Evolutionary conservation across 75 land plant species (phyloP).

Genomic region (Azolla pinnata): DNA sequence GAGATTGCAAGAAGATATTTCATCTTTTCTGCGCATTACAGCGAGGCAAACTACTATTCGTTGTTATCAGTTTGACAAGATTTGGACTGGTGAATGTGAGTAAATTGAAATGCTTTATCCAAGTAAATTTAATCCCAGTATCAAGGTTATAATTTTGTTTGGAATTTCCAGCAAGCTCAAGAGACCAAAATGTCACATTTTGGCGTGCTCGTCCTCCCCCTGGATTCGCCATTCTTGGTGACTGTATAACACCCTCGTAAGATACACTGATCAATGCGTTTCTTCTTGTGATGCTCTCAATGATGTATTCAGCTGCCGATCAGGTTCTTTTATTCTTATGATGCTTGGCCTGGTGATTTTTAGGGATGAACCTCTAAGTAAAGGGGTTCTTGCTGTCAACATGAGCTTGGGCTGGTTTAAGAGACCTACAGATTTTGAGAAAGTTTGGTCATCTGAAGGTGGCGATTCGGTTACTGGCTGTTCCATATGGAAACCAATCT

Average conservation of each 20-base stretch:
- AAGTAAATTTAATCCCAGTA: background rate
- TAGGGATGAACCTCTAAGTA: slow-evolving; percentile 90
- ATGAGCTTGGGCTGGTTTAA: slow-evolving; percentile 60
- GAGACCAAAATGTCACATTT: slow-evolving; percentile 51
- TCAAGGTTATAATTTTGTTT: slow-evolving; percentile 2
- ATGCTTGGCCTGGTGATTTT: slow-evolving; percentile 1
- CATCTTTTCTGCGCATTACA: slow-evolving; percentile 62
- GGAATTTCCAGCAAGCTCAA: background rate
- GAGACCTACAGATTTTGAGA: slow-evolving; percentile 63
- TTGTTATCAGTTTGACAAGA: slow-evolving; percentile 84
- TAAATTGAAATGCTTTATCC: background rate
- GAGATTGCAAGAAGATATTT: slow-evolving; percentile 79
- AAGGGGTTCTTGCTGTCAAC: slow-evolving; percentile 91
- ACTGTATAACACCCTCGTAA: slow-evolving; percentile 82
- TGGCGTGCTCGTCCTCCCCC: slow-evolving; percentile 95
- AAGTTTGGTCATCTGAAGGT: slow-evolving; percentile 52
- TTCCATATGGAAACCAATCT: slow-evolving; percentile 80
- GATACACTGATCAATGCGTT: too few species aligned
- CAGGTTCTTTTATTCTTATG: background rate
- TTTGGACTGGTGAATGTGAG: slow-evolving; percentile 70
- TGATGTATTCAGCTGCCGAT: slow-evolving; percentile 2
- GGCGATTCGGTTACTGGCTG: slow-evolving; percentile 22
- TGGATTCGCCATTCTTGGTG: slow-evolving; percentile 91
- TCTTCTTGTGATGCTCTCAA: too few species aligned
- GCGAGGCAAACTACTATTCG: slow-evolving; percentile 54